phyloP scores from a whole-genome alignment of 2,329 filamentous ascomycete genomes.

The Cladosporium sp. region DNA sequence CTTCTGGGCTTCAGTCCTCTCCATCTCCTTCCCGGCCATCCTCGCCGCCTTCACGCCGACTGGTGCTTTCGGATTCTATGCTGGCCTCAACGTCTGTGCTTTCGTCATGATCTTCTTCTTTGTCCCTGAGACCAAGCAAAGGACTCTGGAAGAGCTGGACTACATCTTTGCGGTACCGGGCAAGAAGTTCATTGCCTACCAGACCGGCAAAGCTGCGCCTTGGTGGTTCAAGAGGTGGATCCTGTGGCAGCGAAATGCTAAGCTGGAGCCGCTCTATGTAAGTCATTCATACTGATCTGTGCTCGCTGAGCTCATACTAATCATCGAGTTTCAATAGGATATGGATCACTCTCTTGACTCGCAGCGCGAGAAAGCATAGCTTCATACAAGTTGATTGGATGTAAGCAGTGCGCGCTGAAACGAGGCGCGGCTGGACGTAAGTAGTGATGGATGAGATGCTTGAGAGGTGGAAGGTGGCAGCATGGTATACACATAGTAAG shows the following conservation, averaged over 20 bases:
- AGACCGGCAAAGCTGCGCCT: constrained; percentile 43
- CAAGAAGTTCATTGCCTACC: constrained; percentile 36
- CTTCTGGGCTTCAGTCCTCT: constrained; percentile 54
- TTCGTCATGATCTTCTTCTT: constrained; percentile 55
- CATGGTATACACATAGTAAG: background rate
- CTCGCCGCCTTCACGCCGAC: constrained; percentile 47
- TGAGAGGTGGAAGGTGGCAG: background rate
- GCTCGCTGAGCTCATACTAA: background rate
- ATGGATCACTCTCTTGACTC: constrained; percentile 14
- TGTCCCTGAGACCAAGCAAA: constrained; percentile 54
- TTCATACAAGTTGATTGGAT: background rate
- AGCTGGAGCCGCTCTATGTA: constrained; percentile 28
- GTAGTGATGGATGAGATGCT: background rate
- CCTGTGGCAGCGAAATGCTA: constrained; percentile 24
- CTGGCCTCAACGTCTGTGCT: constrained; percentile 56
- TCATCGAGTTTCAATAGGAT: background rate
- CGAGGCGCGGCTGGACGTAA: background rate
- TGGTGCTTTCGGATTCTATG: constrained; percentile 56
- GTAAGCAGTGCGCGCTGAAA: background rate
- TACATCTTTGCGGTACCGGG: constrained; percentile 57
- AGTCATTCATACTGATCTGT: background rate
- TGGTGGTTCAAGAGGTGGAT: constrained; percentile 45
- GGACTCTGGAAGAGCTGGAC: constrained; percentile 52
- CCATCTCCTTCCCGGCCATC: constrained; percentile 54
- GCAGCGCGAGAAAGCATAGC: background rate